phyloP scores from a whole-genome alignment of 1,284 basidiomycete genomes.

The Rhodotorula sp. region DNA sequence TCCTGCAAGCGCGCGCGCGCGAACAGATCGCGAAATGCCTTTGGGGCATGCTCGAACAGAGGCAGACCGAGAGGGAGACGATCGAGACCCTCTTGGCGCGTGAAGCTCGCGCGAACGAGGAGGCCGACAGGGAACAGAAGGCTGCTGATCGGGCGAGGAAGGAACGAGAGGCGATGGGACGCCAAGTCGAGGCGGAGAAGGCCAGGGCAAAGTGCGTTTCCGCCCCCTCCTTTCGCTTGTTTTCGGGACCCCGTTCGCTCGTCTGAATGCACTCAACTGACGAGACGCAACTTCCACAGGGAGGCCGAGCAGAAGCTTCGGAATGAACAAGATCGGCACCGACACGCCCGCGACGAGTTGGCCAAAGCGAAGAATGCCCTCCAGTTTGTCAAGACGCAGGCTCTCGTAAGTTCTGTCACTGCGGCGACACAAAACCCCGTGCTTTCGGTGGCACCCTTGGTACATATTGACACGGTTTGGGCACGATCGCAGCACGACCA shows the following conservation, averaged over 20 bases:
- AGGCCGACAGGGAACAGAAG: slow-evolving; percentile 21
- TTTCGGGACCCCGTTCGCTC: background rate
- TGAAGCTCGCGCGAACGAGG: slow-evolving; percentile 16
- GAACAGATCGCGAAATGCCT: slow-evolving; percentile 31
- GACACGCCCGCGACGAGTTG: slow-evolving; percentile 24
- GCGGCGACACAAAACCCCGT: too few species aligned
- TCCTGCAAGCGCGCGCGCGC: slow-evolving; percentile 19
- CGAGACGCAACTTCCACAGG: background rate
- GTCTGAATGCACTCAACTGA: background rate
- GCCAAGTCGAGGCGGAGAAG: slow-evolving; percentile 25
- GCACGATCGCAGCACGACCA: slow-evolving; percentile 27
- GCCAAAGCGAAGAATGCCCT: slow-evolving; percentile 28
- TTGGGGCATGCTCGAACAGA: slow-evolving; percentile 31
- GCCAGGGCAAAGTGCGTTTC: slow-evolving; percentile 31
- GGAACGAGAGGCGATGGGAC: slow-evolving; percentile 9
- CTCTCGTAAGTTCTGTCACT: slow-evolving; percentile 11
- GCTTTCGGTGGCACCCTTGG: too few species aligned
- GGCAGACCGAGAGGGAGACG: slow-evolving; percentile 5
- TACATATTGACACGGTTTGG: too few species aligned
- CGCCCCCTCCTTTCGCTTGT: too few species aligned
- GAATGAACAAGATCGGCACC: slow-evolving; percentile 22
- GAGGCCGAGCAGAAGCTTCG: slow-evolving; percentile 18
- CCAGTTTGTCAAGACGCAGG: slow-evolving; percentile 35
- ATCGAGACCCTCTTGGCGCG: slow-evolving; percentile 13
- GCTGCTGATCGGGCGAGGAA: slow-evolving; percentile 7